Evolutionary conservation across 805 yeast genomes (phyloP).

Genomic region (Ogataea paradorogensis): DNA sequence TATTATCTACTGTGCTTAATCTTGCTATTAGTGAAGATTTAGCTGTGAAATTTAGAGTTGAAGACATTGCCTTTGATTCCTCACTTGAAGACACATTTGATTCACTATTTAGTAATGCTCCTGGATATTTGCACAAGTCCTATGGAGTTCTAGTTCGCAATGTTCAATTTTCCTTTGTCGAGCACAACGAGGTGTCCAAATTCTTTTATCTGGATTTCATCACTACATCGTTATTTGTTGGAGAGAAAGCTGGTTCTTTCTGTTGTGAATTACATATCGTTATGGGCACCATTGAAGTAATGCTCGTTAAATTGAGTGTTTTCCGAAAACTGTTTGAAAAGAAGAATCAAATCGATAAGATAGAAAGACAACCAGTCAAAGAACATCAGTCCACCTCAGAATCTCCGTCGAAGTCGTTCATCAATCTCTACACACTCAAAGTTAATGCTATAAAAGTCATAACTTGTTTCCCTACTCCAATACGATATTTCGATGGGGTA

Average conservation of each 20-base stretch:
- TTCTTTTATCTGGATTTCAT: slow-evolving; percentile 20
- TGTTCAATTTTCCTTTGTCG: slow-evolving; percentile 19
- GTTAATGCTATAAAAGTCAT: slow-evolving; percentile 17
- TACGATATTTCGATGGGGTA: slow-evolving; percentile 27
- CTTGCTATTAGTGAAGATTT: slow-evolving; percentile 16
- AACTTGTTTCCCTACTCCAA: slow-evolving; percentile 31
- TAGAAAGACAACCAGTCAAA: background rate
- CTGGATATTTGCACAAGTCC: slow-evolving; percentile 17
- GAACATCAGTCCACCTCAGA: background rate
- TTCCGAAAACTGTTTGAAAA: slow-evolving; percentile 18
- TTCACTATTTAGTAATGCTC: slow-evolving; percentile 20
- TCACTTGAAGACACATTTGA: slow-evolving; percentile 24
- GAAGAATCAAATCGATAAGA: background rate
- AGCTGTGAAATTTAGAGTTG: slow-evolving; percentile 6
- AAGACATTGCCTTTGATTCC: slow-evolving; percentile 27
- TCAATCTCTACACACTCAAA: slow-evolving; percentile 14
- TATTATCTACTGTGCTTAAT: slow-evolving; percentile 20
- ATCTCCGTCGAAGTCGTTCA: background rate
- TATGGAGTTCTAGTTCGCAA: slow-evolving; percentile 21
- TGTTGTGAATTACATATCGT: slow-evolving; percentile 7
- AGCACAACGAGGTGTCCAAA: slow-evolving; percentile 7
- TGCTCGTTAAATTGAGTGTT: slow-evolving; percentile 10
- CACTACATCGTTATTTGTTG: slow-evolving; percentile 12
- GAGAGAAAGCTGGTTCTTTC: slow-evolving; percentile 2
- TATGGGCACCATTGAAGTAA: slow-evolving; percentile 14